These are phyloP conservation scores for Tulasnella sp. DNA, from an alignment of 768 basidiomycete species.

Conservation along the genomic window DNA sequence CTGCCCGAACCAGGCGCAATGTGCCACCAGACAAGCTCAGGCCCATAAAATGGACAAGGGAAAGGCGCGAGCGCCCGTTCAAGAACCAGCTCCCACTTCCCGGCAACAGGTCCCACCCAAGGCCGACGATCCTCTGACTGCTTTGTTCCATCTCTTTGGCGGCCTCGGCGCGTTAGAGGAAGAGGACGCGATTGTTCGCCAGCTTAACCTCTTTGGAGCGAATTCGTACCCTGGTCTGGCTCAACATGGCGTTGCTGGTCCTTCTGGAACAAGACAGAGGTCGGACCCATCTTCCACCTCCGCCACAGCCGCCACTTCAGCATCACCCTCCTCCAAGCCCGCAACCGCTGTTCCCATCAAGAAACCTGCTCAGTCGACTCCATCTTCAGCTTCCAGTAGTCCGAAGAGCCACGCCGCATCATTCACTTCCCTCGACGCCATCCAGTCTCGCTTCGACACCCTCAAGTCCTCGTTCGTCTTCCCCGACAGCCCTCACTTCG, in stretches of 20 bases:
- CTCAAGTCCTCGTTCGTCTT: slow-evolving; percentile 34
- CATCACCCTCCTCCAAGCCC: not conserved
- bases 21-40: not conserved
- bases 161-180: not conserved
- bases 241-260: not conserved
- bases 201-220: not conserved
- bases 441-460: slow-evolving; percentile 35
- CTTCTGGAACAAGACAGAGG: not conserved
- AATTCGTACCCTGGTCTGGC: not conserved
- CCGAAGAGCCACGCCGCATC: slow-evolving; percentile 18
- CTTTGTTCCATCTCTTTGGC: not conserved
- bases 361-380: not conserved
- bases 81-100: not conserved
- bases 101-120: not conserved
- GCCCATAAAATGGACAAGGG: not conserved
- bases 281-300: not conserved
- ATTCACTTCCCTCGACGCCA: slow-evolving; percentile 30
- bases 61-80: not conserved
- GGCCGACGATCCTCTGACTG: not conserved
- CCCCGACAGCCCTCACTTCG: slow-evolving; percentile 39
- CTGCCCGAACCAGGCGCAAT: not conserved
- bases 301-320: not conserved
- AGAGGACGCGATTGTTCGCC: not conserved
- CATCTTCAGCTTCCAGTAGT: not conserved
- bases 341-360: not conserved